Conservation (phyloP, 148 eudicot species). For the Heliamphora exappendiculata region DNA sequence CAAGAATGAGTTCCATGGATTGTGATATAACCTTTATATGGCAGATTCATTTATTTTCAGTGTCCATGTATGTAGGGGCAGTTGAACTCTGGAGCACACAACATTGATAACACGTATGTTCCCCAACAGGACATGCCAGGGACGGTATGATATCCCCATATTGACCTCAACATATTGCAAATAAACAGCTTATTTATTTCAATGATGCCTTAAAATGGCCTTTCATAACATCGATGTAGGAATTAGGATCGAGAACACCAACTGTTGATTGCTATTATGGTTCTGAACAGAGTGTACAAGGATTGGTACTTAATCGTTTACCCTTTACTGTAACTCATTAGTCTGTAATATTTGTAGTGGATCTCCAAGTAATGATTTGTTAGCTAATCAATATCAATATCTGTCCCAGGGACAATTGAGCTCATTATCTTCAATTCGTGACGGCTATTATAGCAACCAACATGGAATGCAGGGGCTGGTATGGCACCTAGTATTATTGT, state of each 20-base stretch:
- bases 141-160: constrained; percentile 12
- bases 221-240: constrained; percentile 3
- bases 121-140: constrained; percentile 13
- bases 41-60: not conserved
- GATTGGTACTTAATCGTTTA: constrained; percentile 7
- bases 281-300: not conserved
- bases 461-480: constrained; percentile 17
- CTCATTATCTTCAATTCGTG: not conserved
- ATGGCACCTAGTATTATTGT: not conserved
- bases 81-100: constrained; percentile 10
- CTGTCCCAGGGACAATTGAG: constrained; percentile 7
- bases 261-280: constrained; percentile 5
- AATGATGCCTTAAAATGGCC: not conserved
- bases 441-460: constrained; percentile 14
- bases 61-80: constrained; percentile 1
- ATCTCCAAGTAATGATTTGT: not conserved
- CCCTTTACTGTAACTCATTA: not conserved
- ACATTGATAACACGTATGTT: constrained; percentile 12
- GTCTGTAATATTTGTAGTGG: not conserved
- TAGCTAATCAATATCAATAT: not conserved
- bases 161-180: not conserved
- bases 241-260: constrained; percentile 10
- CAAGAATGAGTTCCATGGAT: not conserved
- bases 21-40: not conserved
- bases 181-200: not conserved